Evolutionary conservation across 2,329 filamentous ascomycete species (phyloP).

Genomic region (Ophiostoma tasmaniense): DNA sequence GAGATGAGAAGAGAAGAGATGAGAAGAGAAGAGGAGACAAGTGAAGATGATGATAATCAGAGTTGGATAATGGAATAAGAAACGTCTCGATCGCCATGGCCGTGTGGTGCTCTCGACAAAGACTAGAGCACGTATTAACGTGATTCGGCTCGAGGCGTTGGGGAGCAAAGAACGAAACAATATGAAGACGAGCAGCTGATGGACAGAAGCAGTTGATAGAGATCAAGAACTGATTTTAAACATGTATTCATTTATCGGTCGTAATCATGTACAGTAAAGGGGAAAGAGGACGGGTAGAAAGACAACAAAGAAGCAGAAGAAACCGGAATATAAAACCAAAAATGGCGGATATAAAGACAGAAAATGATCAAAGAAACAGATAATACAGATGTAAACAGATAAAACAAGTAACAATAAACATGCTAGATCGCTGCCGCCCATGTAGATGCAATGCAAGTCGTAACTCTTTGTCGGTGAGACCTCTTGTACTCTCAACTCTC

Average conservation of each 20-base stretch:
- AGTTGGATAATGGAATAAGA: neutral
- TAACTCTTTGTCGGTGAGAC: neutral
- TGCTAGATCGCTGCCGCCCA: conserved; percentile 1
- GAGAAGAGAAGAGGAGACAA: neutral
- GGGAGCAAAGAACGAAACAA: no score
- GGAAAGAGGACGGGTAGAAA: neutral
- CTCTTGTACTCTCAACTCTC: neutral
- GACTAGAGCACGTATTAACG: no score
- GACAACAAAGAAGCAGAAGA: neutral
- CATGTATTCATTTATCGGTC: neutral
- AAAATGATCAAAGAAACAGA: neutral
- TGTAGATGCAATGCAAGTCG: neutral
- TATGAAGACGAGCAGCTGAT: neutral
- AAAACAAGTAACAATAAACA: neutral
- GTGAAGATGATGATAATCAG: neutral
- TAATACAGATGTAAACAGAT: neutral
- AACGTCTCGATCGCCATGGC: no score
- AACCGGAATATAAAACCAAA: neutral
- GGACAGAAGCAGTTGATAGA: neutral
- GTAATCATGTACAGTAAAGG: neutral
- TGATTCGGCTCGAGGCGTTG: no score
- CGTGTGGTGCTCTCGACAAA: no score
- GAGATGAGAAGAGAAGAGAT: neutral
- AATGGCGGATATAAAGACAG: neutral
- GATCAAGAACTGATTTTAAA: neutral